Conservation (phyloP, 495 filamentous ascomycete genomes). For the Penicillium odoratum region DNA sequence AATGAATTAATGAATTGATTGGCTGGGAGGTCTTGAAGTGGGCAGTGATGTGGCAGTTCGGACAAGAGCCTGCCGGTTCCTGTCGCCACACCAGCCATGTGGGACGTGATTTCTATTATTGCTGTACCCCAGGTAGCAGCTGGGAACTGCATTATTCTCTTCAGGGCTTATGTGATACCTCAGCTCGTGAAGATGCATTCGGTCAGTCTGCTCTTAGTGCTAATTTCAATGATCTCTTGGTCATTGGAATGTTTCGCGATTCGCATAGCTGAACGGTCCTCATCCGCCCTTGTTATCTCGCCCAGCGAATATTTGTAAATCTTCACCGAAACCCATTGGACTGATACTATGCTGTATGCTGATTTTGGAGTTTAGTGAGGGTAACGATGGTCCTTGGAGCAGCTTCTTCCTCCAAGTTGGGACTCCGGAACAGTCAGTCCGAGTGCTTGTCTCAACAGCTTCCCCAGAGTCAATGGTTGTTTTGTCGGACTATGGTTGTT, state of each 20-base stretch:
- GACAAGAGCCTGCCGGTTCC: constrained; percentile 6
- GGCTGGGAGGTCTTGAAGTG: constrained; percentile 2
- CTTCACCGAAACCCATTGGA: not conserved
- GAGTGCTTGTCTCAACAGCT: constrained; percentile 23
- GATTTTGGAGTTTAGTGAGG: constrained; percentile 10
- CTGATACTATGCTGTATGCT: not conserved
- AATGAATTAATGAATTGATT: not conserved
- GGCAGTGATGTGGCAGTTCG: constrained; percentile 13
- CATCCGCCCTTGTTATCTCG: constrained; percentile 17
- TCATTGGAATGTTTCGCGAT: constrained; percentile 5
- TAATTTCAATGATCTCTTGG: constrained; percentile 6
- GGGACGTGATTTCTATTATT: not conserved
- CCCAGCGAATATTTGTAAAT: constrained; percentile 25
- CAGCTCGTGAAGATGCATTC: constrained; percentile 5
- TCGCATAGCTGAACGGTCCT: constrained; percentile 8
- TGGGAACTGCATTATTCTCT: not conserved
- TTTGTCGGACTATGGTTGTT: constrained; percentile 23
- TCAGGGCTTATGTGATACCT: not conserved
- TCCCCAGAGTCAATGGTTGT: constrained; percentile 26
- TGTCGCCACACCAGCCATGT: constrained; percentile 12
- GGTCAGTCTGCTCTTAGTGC: not conserved
- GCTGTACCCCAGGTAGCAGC: not conserved
- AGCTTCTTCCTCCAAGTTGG: constrained; percentile 22
- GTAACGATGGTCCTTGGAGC: constrained; percentile 28
- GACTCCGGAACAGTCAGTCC: constrained; percentile 18